Evolutionary conservation across 345 rosid genomes (phyloP).

Genomic region (Anastatica hierochuntica): DNA sequence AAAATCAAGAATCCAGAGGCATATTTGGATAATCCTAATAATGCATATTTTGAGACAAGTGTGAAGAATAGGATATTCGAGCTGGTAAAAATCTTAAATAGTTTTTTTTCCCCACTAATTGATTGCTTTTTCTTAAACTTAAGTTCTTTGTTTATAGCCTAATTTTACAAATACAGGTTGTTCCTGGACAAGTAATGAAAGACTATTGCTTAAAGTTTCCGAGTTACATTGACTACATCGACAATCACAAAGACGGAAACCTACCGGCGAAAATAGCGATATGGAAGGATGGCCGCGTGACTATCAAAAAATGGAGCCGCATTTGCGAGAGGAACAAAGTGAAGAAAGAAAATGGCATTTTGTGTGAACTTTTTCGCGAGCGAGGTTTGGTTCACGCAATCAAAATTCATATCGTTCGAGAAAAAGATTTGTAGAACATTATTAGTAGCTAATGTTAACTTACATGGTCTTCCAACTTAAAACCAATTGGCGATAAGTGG

Average conservation of each 20-base stretch:
- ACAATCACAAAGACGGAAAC: neutral
- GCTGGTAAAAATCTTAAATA: conserved; percentile 14
- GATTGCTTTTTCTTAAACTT: neutral
- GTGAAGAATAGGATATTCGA: conserved; percentile 17
- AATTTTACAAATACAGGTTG: neutral
- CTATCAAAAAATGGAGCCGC: no score
- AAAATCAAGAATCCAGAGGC: conserved; percentile 7
- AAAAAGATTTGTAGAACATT: no score
- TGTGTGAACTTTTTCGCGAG: no score
- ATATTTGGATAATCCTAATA: conserved; percentile 19
- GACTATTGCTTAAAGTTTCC: conserved; percentile 6
- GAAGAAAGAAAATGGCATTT: no score
- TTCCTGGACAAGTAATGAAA: conserved; percentile 16
- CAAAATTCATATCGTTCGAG: no score
- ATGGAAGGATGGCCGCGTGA: no score
- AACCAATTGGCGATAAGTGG: no score
- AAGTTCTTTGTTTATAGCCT: neutral
- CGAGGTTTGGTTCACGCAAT: no score
- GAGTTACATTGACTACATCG: neutral
- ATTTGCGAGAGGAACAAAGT: no score
- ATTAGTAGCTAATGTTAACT: no score
- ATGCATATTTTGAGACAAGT: conserved; percentile 4
- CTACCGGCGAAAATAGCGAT: no score
- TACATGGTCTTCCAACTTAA: no score
- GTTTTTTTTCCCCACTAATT: neutral